Conservation (phyloP, 2,329 filamentous ascomycete genomes). For the Calonectria naviculata region DNA sequence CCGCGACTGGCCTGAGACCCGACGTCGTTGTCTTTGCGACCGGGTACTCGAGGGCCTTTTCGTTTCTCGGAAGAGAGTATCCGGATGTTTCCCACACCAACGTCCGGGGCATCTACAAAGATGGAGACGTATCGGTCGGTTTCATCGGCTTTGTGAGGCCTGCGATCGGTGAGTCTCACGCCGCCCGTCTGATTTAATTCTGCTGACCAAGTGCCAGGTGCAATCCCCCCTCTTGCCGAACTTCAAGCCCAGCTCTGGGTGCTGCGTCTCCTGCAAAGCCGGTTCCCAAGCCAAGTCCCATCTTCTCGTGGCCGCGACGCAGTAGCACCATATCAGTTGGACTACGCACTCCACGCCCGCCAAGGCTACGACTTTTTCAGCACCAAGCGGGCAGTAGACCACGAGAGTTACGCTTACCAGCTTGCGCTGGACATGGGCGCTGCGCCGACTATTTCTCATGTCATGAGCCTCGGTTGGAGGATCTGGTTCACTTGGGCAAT, state of each 20-base stretch:
- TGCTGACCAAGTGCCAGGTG: slow-evolving; percentile 41
- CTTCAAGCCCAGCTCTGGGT: slow-evolving; percentile 62
- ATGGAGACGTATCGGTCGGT: slow-evolving; percentile 50
- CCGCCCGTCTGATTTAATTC: rapidly evolving
- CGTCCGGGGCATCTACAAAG: slow-evolving; percentile 64
- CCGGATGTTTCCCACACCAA: slow-evolving; percentile 59
- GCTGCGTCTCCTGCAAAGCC: slow-evolving; percentile 49
- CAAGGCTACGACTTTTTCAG: slow-evolving; percentile 46
- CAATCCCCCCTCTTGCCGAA: slow-evolving; percentile 61
- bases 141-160: slow-evolving; percentile 62
- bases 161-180: slow-evolving; percentile 46
- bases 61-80: slow-evolving; percentile 52
- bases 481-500: slow-evolving; percentile 58
- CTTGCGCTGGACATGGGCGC: slow-evolving; percentile 59
- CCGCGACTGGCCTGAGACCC: slow-evolving; percentile 46
- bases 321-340: slow-evolving; percentile 48
- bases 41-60: slow-evolving; percentile 56
- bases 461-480: slow-evolving; percentile 50
- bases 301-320: slow-evolving; percentile 30
- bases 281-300: slow-evolving; percentile 36
- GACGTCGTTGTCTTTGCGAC: slow-evolving; percentile 60
- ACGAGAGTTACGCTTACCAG: slow-evolving; percentile 62
- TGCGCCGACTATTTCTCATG: slow-evolving; percentile 50
- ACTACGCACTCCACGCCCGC: slow-evolving; percentile 52
- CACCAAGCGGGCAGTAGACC: slow-evolving; percentile 56